phyloP scores from a whole-genome alignment of 1,284 basidiomycete species.

The Singerocomus rubriflavus region DNA sequence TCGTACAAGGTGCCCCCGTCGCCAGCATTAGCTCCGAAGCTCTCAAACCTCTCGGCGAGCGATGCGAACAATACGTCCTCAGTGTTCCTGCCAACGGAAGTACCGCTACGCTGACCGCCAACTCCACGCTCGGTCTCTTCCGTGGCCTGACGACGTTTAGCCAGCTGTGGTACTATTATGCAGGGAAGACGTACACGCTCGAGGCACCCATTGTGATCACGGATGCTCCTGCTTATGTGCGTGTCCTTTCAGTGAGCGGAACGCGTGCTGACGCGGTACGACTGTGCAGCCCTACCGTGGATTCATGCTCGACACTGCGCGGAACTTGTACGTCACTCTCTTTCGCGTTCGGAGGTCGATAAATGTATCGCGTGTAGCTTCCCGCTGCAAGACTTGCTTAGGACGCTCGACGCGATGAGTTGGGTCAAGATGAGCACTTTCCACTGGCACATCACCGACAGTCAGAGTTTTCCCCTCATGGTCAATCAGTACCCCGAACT shows the following conservation, averaged over 20 bases:
- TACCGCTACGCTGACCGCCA: slow-evolving; percentile 59
- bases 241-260: slow-evolving; percentile 19
- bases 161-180: slow-evolving; percentile 69
- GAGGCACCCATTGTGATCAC: slow-evolving; percentile 58
- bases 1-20: slow-evolving; percentile 34
- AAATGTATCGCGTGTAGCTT: slow-evolving; percentile 43
- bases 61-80: slow-evolving; percentile 69
- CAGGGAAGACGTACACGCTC: slow-evolving; percentile 50
- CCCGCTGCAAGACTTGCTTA: slow-evolving; percentile 62
- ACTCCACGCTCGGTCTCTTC: slow-evolving; percentile 73
- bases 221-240: slow-evolving; percentile 65
- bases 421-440: slow-evolving; percentile 74
- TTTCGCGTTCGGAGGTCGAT: background rate
- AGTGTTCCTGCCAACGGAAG: slow-evolving; percentile 59
- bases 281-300: slow-evolving; percentile 66
- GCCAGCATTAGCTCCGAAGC: slow-evolving; percentile 53
- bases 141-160: slow-evolving; percentile 82
- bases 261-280: slow-evolving; percentile 4
- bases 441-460: slow-evolving; percentile 74
- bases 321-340: slow-evolving; percentile 51
- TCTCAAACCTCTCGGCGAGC: slow-evolving; percentile 47
- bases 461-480: slow-evolving; percentile 66
- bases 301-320: slow-evolving; percentile 77
- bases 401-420: slow-evolving; percentile 82
- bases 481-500: slow-evolving; percentile 57